Percentiles rank a stretch among this genome's conserved stretches.
These are phyloP conservation scores for Russula griseocarnosa DNA, from an alignment of 768 basidiomycete species.

Conservation along the genomic window DNA sequence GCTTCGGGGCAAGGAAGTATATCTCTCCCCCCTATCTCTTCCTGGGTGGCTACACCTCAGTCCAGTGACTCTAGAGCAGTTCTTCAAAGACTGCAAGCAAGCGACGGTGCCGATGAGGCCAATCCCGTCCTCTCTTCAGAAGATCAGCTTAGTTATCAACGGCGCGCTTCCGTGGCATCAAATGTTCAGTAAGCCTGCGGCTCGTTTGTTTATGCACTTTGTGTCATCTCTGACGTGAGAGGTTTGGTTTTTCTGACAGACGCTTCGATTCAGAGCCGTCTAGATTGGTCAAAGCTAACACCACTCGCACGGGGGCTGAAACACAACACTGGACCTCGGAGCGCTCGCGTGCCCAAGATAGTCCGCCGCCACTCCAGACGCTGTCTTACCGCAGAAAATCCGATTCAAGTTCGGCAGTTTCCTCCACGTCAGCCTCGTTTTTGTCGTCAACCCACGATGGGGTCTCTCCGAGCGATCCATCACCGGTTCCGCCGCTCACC, in stretches of 20 bases:
- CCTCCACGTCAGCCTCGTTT: constrained; percentile 28
- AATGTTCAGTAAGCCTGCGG: constrained; percentile 13
- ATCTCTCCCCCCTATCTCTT: constrained; percentile 62
- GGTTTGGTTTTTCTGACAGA: constrained; percentile 7
- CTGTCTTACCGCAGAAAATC: constrained; percentile 19
- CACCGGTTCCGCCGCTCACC: constrained; percentile 23
- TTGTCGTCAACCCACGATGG: constrained; percentile 23
- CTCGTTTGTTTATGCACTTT: background rate
- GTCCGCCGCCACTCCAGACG: constrained; percentile 7
- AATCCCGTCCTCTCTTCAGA: background rate
- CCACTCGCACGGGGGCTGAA: constrained; percentile 9
- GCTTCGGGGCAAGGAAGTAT: constrained; percentile 41
- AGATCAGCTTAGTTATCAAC: constrained; percentile 10
- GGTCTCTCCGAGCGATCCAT: constrained; percentile 28
- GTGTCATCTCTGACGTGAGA: background rate
- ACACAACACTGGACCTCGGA: constrained; percentile 20
- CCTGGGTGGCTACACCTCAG: constrained; percentile 20
- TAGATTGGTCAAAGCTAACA: background rate
- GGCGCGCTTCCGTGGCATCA: constrained; percentile 20
- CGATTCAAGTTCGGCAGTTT: constrained; percentile 22
- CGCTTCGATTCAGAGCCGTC: constrained; percentile 1
- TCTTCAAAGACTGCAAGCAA: constrained; percentile 23
- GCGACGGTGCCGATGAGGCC: constrained; percentile 7
- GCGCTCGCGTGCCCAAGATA: constrained; percentile 17
- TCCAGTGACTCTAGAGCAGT: constrained; percentile 25